Evolutionary conservation across 345 rosid genomes (phyloP).

Genomic region (Aurinia saxatilis): DNA sequence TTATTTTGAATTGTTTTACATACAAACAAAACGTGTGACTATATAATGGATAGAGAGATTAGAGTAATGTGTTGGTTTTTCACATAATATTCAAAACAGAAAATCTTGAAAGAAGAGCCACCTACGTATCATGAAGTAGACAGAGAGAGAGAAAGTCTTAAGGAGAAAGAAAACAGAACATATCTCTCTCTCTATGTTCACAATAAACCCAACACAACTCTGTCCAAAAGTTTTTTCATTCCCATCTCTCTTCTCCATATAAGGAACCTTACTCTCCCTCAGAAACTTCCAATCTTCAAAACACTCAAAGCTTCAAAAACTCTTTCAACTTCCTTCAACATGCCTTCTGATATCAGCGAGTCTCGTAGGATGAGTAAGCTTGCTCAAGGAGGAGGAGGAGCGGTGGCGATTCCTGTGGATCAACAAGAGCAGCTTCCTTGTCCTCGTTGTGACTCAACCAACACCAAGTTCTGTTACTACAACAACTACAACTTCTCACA

Average conservation of each 20-base stretch:
- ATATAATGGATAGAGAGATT: not conserved
- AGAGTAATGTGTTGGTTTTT: not conserved
- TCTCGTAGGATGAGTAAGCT: slow-evolving; percentile 23
- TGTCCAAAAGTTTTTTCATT: slow-evolving; percentile 23
- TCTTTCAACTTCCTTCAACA: slow-evolving; percentile 27
- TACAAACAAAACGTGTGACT: slow-evolving; percentile 3
- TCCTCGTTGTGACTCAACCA: slow-evolving; percentile 88
- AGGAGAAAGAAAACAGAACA: slow-evolving; percentile 1
- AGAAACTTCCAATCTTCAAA: slow-evolving; percentile 3
- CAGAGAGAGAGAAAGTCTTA: not conserved
- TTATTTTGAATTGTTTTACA: not conserved
- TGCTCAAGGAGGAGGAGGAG: slow-evolving; percentile 20
- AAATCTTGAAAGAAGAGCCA: slow-evolving; percentile 23
- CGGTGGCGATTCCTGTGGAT: slow-evolving; percentile 36
- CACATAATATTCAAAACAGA: slow-evolving; percentile 8
- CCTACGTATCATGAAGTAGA: slow-evolving; percentile 9
- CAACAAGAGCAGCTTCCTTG: slow-evolving; percentile 87
- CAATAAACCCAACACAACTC: slow-evolving; percentile 29
- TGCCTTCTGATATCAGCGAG: slow-evolving; percentile 50
- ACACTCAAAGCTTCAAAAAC: not conserved
- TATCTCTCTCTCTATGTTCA: slow-evolving; percentile 24
- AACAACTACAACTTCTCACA: slow-evolving; percentile 95
- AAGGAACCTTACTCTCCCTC: slow-evolving; percentile 14
- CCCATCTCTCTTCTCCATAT: slow-evolving; percentile 19
- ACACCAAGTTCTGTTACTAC: slow-evolving; percentile 92